Conservation (phyloP, 495 filamentous ascomycete species). For the Xylaria curta region DNA sequence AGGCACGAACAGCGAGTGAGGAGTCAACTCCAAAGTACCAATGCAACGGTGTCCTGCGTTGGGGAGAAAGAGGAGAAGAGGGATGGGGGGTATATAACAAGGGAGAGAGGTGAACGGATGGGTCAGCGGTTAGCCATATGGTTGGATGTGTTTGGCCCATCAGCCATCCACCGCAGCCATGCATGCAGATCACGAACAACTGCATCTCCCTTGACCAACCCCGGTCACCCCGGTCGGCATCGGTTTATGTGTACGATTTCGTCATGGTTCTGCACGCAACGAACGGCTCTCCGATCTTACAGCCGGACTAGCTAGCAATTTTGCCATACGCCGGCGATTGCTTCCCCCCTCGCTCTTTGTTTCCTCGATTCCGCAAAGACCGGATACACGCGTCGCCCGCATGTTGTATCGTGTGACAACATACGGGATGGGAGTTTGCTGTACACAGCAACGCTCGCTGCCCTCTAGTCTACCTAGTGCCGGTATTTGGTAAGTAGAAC, state of each 20-base stretch:
- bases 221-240: neutral
- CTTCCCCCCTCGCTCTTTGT: neutral
- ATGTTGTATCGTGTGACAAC: neutral
- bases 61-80: slow-evolving; percentile 21
- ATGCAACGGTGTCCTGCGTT: slow-evolving; percentile 11
- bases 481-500: neutral
- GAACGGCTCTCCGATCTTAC: neutral
- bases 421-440: neutral
- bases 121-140: neutral
- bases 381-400: neutral
- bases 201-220: slow-evolving; percentile 5
- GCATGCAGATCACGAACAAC: slow-evolving; percentile 11
- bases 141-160: neutral
- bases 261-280: neutral
- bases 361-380: neutral
- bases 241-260: neutral
- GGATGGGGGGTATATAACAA: slow-evolving; percentile 11
- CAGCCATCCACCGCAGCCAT: neutral
- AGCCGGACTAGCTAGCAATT: neutral
- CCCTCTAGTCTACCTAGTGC: neutral
- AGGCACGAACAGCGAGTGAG: neutral
- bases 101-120: neutral
- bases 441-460: neutral
- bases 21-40: slow-evolving; percentile 6
- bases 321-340: neutral